A percentile compares a stretch with the other conserved stretches of the same genome.
Conservation (phyloP, 768 basidiomycete species). For the Amanita brunnescens region DNA sequence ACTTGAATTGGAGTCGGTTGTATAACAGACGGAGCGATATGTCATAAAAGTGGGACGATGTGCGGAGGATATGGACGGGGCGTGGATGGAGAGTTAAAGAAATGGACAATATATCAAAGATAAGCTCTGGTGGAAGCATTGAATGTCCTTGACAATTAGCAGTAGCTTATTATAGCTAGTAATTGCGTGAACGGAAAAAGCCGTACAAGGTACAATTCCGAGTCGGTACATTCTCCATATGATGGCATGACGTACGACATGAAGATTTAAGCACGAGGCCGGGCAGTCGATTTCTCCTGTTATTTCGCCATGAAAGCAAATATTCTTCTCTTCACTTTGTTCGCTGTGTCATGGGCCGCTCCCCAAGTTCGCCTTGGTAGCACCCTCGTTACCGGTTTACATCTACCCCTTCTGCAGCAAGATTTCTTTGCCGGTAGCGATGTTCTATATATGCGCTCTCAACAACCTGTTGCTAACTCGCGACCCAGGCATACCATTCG, state of each 20-base stretch:
- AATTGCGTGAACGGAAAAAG: too few relatives aligned
- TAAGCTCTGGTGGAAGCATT: constrained; percentile 12
- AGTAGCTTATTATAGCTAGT: too few relatives aligned
- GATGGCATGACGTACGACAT: not conserved
- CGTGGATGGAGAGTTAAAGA: constrained; percentile 1
- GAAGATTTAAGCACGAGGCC: too few relatives aligned
- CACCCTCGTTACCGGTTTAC: constrained; percentile 29
- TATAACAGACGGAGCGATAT: constrained; percentile 14
- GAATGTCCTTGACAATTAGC: too few relatives aligned
- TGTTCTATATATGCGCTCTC: not conserved
- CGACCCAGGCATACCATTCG: constrained; percentile 17
- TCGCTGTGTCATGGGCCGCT: constrained; percentile 11
- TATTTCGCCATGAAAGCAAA: not conserved
- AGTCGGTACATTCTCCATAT: too few relatives aligned
- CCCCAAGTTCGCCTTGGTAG: constrained; percentile 30
- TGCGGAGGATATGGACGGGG: constrained; percentile 10
- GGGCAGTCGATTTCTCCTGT: not conserved
- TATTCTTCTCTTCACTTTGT: not conserved
- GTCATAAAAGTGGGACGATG: constrained; percentile 12
- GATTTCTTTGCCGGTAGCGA: constrained; percentile 39
- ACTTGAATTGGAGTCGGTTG: constrained; percentile 14
- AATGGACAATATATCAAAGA: constrained; percentile 12
- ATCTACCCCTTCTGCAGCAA: constrained; percentile 24
- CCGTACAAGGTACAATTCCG: too few relatives aligned
- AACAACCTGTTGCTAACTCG: not conserved